A percentile compares a stretch with the other conserved stretches of the same genome.
Evolutionary conservation across 2,329 filamentous ascomycete species (phyloP).

Genomic region (Cordyceps cicadae): DNA sequence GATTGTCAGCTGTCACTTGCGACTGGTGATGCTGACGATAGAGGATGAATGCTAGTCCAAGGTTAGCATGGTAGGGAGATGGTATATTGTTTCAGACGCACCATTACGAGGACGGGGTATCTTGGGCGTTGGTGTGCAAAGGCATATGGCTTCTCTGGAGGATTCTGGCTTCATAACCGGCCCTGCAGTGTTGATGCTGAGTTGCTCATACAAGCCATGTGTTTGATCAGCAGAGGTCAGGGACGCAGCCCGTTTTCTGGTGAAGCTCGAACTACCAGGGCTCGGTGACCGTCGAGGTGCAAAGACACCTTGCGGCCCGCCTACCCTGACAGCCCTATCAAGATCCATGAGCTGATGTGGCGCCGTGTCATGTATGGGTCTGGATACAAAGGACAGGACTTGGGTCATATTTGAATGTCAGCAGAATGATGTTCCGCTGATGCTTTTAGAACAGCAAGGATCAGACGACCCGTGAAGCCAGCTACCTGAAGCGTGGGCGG

Average conservation of each 20-base stretch:
- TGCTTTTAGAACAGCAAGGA: slow-evolving; percentile 1
- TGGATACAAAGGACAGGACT: slow-evolving; percentile 18
- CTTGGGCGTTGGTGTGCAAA: slow-evolving; percentile 49
- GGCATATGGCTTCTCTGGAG: slow-evolving; percentile 41
- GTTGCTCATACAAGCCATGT: slow-evolving; percentile 24
- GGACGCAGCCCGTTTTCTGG: slow-evolving; percentile 37
- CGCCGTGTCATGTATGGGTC: slow-evolving; percentile 18
- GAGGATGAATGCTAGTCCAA: slow-evolving; percentile 75
- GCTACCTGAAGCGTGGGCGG: not conserved
- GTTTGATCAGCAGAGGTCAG: slow-evolving; percentile 38
- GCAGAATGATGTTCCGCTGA: slow-evolving; percentile 3
- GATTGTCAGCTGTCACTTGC: slow-evolving; percentile 69
- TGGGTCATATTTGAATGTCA: slow-evolving; percentile 17
- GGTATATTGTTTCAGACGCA: slow-evolving; percentile 28
- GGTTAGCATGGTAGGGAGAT: not conserved
- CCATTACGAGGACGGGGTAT: slow-evolving; percentile 52
- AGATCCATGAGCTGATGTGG: slow-evolving; percentile 17
- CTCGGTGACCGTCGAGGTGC: slow-evolving; percentile 12
- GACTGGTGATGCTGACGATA: slow-evolving; percentile 92
- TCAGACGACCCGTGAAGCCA: not conserved
- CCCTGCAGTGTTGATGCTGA: slow-evolving; percentile 21
- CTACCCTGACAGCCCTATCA: slow-evolving; percentile 15
- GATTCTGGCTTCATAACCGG: slow-evolving; percentile 22
- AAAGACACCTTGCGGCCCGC: slow-evolving; percentile 11
- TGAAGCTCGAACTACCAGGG: slow-evolving; percentile 12